A percentile compares a stretch with the other conserved stretches of the same genome.
phyloP scores from a whole-genome alignment of 176 grass and related monocot genomes.

The Olyra latifolia region DNA sequence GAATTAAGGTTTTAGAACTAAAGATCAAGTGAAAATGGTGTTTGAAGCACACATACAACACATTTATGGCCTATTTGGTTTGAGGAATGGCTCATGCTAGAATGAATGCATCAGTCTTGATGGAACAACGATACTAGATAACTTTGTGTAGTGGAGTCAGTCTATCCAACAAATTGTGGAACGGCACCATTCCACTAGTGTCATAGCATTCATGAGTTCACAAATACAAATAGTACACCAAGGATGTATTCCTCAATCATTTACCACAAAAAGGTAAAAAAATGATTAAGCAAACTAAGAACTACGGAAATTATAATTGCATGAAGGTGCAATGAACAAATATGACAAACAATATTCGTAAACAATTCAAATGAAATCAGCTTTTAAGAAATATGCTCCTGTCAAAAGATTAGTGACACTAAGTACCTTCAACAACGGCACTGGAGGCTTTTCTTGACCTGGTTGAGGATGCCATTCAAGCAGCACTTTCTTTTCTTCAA shows the following conservation, averaged over 20 bases:
- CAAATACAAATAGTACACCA: neutral
- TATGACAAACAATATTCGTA: conserved; percentile 13
- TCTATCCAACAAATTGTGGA: conserved; percentile 10
- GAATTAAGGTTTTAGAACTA: neutral
- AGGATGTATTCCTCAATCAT: neutral
- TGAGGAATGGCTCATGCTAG: neutral
- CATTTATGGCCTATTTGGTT: neutral
- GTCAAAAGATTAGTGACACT: neutral
- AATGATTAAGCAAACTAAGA: conserved; percentile 8
- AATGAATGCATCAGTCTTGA: neutral
- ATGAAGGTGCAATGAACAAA: neutral
- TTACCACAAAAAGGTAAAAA: neutral
- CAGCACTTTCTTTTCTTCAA: conserved; percentile 70
- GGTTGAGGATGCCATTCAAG: conserved; percentile 91
- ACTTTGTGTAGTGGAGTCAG: neutral
- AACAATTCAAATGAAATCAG: conserved; percentile 29
- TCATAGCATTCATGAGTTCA: neutral
- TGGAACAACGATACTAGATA: neutral
- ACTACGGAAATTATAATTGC: conserved; percentile 7
- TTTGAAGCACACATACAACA: neutral
- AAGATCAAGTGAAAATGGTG: conserved; percentile 10
- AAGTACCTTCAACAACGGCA: conserved; percentile 80
- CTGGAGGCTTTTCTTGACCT: conserved; percentile 73
- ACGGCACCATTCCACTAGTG: neutral
- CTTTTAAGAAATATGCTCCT: conserved; percentile 16